phyloP scores from a whole-genome alignment of 768 basidiomycete genomes.

The Sistotremastrum suecicum region DNA sequence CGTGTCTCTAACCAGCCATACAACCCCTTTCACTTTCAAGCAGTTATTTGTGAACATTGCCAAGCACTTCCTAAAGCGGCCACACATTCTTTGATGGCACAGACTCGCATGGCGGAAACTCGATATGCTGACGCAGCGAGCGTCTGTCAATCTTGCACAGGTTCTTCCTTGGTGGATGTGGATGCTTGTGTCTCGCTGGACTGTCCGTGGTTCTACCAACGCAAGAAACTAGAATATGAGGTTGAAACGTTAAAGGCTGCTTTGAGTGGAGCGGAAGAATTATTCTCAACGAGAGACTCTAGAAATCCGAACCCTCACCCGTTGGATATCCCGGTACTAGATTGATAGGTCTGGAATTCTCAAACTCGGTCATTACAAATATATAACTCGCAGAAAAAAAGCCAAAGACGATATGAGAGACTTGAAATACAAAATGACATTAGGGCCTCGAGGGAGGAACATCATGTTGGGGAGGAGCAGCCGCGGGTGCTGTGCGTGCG shows the following conservation, averaged over 20 bases:
- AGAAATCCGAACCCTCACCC: too few relatives aligned
- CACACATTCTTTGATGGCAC: conserved; percentile 39
- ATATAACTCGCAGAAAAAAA: conserved; percentile 24
- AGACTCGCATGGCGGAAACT: conserved; percentile 38
- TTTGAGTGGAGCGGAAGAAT: conserved; percentile 7
- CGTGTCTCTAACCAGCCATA: background rate
- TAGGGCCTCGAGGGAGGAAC: conserved; percentile 2
- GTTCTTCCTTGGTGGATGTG: conserved; percentile 37
- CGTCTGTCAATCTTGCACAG: conserved; percentile 62
- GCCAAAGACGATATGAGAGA: conserved; percentile 4
- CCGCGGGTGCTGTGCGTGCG: conserved; percentile 10
- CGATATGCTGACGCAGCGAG: conserved; percentile 43
- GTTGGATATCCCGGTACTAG: background rate
- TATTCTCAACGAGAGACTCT: background rate
- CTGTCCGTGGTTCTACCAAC: conserved; percentile 70
- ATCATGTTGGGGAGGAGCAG: conserved; percentile 8
- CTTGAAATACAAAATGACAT: too few relatives aligned
- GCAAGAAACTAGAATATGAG: conserved; percentile 33
- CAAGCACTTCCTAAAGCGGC: conserved; percentile 34
- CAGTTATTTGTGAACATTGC: conserved; percentile 48
- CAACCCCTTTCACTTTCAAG: background rate
- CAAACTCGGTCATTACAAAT: too few relatives aligned
- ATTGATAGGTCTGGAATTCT: too few relatives aligned
- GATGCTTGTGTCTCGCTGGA: conserved; percentile 73
- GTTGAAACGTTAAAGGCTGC: conserved; percentile 9